These are phyloP conservation scores for Dittrichia graveolens DNA, from an alignment of 129 eudicot species.

Conservation along the genomic window DNA sequence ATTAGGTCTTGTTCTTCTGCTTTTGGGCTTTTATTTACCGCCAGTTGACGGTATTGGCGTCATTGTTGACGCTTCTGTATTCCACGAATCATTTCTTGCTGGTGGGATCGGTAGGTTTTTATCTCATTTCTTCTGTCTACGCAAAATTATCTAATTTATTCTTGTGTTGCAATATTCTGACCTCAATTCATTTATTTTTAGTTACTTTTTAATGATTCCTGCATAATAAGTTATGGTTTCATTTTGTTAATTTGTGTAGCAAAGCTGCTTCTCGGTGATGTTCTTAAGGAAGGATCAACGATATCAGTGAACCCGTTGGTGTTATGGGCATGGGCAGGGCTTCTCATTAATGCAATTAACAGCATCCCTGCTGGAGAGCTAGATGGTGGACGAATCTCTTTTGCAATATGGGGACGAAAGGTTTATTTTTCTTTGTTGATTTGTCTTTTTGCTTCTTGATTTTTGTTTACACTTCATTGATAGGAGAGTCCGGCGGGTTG, in stretches of 20 bases:
- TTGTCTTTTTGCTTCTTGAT: not conserved
- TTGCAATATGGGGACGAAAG: constrained; percentile 98
- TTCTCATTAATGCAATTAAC: constrained; percentile 92
- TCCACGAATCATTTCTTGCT: constrained; percentile 89
- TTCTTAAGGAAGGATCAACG: constrained; percentile 82
- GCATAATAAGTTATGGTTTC: not conserved
- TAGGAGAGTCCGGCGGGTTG: not conserved
- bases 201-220: not conserved
- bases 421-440: constrained; percentile 36
- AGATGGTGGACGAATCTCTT: constrained; percentile 95
- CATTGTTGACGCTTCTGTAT: constrained; percentile 80
- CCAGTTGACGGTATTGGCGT: constrained; percentile 82
- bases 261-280: constrained; percentile 93
- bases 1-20: constrained; percentile 75
- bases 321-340: constrained; percentile 99
- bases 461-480: not conserved
- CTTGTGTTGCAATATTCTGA: not conserved
- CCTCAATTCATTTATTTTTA: too few species aligned
- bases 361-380: constrained; percentile 99
- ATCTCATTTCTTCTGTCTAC: not conserved
- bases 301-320: constrained; percentile 84
- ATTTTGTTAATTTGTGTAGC: constrained; percentile 48
- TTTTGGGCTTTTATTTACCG: constrained; percentile 83
- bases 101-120: constrained; percentile 83
- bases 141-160: not conserved